Conservation (phyloP, 805 yeast genomes). For the Saccharomycopsis capsularis region DNA sequence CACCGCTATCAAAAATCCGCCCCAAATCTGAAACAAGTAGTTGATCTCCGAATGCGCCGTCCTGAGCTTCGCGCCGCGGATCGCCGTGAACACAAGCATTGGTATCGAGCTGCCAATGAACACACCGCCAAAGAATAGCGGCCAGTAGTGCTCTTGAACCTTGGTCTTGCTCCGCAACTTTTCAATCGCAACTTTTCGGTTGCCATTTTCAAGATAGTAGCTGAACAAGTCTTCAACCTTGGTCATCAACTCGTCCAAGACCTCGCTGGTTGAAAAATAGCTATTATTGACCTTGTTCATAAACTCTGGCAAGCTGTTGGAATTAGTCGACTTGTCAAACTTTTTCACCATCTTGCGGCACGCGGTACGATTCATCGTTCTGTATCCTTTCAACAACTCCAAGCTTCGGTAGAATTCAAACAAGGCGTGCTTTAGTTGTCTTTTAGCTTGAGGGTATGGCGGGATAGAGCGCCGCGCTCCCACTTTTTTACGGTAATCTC, state of each 20-base stretch:
- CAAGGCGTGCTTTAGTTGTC: constrained; percentile 61
- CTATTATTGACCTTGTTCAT: constrained; percentile 50
- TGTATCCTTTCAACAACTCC: constrained; percentile 62
- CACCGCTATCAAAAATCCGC: constrained; percentile 67
- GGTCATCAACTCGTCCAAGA: constrained; percentile 54
- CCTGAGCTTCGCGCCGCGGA: constrained; percentile 38
- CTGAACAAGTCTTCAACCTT: constrained; percentile 66
- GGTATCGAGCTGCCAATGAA: constrained; percentile 67
- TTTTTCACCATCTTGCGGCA: constrained; percentile 85
- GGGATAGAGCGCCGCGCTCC: constrained; percentile 37
- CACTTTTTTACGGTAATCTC: constrained; percentile 42
- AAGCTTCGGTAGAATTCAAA: constrained; percentile 68
- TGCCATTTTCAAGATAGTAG: constrained; percentile 58
- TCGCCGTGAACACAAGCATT: constrained; percentile 52
- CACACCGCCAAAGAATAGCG: constrained; percentile 56
- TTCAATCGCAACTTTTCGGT: constrained; percentile 61
- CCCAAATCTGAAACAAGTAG: constrained; percentile 80
- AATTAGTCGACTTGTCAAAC: constrained; percentile 66
- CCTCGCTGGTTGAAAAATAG: constrained; percentile 57
- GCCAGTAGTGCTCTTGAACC: constrained; percentile 31
- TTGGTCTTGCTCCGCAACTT: constrained; percentile 48
- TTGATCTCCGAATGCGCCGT: constrained; percentile 27
- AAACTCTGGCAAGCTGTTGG: constrained; percentile 39
- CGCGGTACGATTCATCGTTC: constrained; percentile 77
- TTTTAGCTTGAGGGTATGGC: constrained; percentile 50